These are phyloP conservation scores for Bipolaris sorokiniana DNA, from an alignment of 2,329 filamentous ascomycete species.

Conservation along the genomic window DNA sequence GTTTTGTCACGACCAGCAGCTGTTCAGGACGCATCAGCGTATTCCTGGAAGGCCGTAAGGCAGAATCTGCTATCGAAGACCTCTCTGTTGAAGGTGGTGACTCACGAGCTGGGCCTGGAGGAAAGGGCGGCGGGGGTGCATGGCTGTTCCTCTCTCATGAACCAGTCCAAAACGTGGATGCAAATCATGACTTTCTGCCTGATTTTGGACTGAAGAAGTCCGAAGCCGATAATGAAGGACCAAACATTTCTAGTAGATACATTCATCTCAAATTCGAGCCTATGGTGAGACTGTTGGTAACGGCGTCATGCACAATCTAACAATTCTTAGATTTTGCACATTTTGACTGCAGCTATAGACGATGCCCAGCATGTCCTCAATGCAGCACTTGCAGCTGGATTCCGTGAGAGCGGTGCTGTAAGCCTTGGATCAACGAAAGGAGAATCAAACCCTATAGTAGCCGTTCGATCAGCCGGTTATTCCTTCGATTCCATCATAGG, in stretches of 20 bases:
- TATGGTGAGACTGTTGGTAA: conserved; percentile 68
- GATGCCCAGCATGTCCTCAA: conserved; percentile 78
- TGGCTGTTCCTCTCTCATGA: conserved; percentile 93
- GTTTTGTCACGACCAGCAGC: conserved; percentile 89
- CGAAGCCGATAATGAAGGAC: conserved; percentile 1
- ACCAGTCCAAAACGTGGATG: conserved; percentile 56
- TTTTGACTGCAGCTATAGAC: conserved; percentile 75
- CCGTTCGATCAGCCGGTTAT: conserved; percentile 82
- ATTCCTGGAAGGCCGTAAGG: conserved; percentile 79
- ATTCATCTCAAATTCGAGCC: conserved; percentile 94
- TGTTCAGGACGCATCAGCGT: conserved; percentile 88
- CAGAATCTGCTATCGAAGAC: conserved; percentile 20
- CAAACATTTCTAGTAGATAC: conserved; percentile 49
- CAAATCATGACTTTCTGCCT: conserved; percentile 23
- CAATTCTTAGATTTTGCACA: conserved; percentile 76
- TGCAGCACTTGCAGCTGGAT: conserved; percentile 80
- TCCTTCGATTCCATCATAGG: conserved; percentile 83
- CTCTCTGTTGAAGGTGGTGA: conserved; percentile 21
- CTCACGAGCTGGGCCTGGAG: conserved; percentile 69
- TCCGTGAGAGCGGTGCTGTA: conserved; percentile 86
- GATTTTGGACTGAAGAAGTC: conserved; percentile 50
- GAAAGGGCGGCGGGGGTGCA: conserved; percentile 77
- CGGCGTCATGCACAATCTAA: conserved; percentile 28
- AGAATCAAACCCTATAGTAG: conserved; percentile 73
- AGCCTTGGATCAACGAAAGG: conserved; percentile 58